These are phyloP conservation scores for Fusarium temperatum DNA, from an alignment of 2,329 filamentous ascomycete genomes.

Conservation along the genomic window DNA sequence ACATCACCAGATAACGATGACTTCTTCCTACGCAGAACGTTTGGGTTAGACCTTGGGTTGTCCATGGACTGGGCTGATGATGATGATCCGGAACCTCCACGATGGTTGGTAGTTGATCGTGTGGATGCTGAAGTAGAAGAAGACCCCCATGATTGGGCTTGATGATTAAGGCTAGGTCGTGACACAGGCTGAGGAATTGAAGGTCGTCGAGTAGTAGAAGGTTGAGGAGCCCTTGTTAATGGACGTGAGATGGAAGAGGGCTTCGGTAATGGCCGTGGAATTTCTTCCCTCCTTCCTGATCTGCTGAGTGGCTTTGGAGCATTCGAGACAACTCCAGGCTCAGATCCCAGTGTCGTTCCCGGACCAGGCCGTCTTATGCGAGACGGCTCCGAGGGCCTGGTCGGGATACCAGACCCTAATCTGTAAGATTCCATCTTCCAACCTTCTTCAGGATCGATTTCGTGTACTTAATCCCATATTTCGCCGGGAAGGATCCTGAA, in stretches of 20 bases:
- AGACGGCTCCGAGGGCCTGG: conserved; percentile 51
- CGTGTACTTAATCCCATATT: conserved; percentile 34
- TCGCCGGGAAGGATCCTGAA: conserved; percentile 5
- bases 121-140: conserved; percentile 47
- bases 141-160: conserved; percentile 55
- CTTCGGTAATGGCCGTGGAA: conserved; percentile 26
- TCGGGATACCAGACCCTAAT: conserved; percentile 52
- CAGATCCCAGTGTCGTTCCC: conserved; percentile 6
- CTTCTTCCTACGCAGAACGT: conserved; percentile 60
- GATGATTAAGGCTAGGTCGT: conserved; percentile 48
- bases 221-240: conserved; percentile 36
- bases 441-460: conserved; percentile 39
- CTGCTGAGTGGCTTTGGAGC: conserved; percentile 39
- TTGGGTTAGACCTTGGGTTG: conserved; percentile 49
- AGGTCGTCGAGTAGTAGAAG: conserved; percentile 35
- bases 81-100: conserved; percentile 47
- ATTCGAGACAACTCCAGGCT: conserved; percentile 27
- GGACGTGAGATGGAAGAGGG: conserved; percentile 27
- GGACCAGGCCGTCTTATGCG: conserved; percentile 42
- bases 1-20: conserved; percentile 55
- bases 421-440: conserved; percentile 56
- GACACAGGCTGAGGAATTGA: conserved; percentile 37
- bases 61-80: conserved; percentile 48
- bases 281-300: conserved; percentile 35
- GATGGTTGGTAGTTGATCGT: conserved; percentile 44